Percentiles rank a stretch among this genome's conserved stretches.
These are phyloP conservation scores for Sesbania bispinosa DNA, from an alignment of 306 rosid genomes.

Conservation along the genomic window DNA sequence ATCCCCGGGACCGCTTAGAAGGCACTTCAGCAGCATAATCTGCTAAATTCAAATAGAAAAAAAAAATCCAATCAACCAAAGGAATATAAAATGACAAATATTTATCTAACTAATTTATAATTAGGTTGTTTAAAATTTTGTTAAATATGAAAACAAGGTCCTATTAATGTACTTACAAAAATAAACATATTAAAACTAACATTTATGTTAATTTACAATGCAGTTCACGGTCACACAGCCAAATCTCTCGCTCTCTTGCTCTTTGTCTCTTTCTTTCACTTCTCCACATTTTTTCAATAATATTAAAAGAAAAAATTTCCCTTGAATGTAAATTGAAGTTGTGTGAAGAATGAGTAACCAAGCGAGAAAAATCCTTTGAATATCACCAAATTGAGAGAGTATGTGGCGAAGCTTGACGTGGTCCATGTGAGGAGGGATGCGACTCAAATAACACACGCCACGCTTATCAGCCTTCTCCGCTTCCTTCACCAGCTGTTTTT, in stretches of 20 bases:
- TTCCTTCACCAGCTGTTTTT: conserved; percentile 46
- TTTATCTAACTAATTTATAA: neutral
- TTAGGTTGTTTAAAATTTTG: neutral
- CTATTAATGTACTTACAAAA: neutral
- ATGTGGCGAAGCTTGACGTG: conserved; percentile 61
- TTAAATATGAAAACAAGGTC: neutral
- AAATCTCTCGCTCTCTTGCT: too few species aligned
- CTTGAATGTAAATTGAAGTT: neutral
- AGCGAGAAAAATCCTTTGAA: conserved; percentile 64
- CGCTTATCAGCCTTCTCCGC: conserved; percentile 48
- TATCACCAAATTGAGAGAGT: conserved; percentile 71
- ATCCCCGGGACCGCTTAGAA: conserved; percentile 46
- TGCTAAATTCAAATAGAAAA: conserved; percentile 12
- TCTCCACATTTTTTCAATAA: too few species aligned
- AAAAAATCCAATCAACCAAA: neutral
- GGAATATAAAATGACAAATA: neutral
- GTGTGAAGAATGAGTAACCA: conserved; percentile 25
- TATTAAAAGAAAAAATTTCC: neutral
- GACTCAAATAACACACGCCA: conserved; percentile 79
- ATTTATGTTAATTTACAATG: neutral
- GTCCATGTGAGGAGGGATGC: conserved; percentile 89
- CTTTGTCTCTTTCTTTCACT: too few species aligned
- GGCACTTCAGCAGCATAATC: conserved; percentile 41
- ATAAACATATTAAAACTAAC: neutral
- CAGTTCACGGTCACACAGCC: neutral